Percentiles rank a stretch among this genome's conserved stretches.
Evolutionary conservation across 2,329 filamentous ascomycete species (phyloP).

Genomic region (Sarocladiaceae sp.): DNA sequence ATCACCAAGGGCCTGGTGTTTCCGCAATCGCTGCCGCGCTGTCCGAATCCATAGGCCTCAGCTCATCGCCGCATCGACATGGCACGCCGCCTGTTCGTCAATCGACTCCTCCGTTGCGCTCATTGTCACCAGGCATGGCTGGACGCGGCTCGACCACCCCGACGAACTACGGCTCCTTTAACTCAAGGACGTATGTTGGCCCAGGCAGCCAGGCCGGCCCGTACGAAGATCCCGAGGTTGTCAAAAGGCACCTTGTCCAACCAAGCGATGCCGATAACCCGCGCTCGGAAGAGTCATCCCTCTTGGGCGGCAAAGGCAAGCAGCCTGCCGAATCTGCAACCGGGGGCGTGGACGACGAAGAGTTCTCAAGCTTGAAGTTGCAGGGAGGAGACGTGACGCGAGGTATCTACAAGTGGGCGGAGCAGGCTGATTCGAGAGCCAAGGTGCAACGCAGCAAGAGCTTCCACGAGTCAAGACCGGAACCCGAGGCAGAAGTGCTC

Average conservation of each 20-base stretch:
- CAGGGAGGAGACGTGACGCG: conserved; percentile 94
- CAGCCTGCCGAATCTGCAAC: conserved; percentile 35
- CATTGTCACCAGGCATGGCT: conserved; percentile 33
- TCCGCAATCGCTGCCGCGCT: conserved; percentile 88
- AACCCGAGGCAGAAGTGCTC: conserved; percentile 71
- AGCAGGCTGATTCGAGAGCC: conserved; percentile 69
- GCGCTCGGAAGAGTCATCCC: conserved; percentile 41
- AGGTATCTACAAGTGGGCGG: conserved; percentile 94
- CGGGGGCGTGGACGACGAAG: conserved; percentile 55
- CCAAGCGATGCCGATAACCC: conserved; percentile 42
- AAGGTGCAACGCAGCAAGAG: conserved; percentile 77
- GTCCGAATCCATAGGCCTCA: conserved; percentile 61
- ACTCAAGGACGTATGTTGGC: conserved; percentile 54
- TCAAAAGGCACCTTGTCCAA: conserved; percentile 81
- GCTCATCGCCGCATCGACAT: conserved; percentile 57
- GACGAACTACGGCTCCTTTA: conserved; percentile 82
- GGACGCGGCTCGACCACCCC: conserved; percentile 42
- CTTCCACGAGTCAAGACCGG: conserved; percentile 70
- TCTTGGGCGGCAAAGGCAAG: conserved; percentile 47
- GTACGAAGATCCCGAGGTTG: conserved; percentile 84
- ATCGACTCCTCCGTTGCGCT: conserved; percentile 46
- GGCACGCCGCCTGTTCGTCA: conserved; percentile 58
- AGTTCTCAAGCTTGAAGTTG: conserved; percentile 87
- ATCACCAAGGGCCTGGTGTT: conserved; percentile 68
- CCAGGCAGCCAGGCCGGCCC: conserved; percentile 39